Evolutionary conservation across 208 protist species (phyloP).

Genomic region (Polymyxa betae): DNA sequence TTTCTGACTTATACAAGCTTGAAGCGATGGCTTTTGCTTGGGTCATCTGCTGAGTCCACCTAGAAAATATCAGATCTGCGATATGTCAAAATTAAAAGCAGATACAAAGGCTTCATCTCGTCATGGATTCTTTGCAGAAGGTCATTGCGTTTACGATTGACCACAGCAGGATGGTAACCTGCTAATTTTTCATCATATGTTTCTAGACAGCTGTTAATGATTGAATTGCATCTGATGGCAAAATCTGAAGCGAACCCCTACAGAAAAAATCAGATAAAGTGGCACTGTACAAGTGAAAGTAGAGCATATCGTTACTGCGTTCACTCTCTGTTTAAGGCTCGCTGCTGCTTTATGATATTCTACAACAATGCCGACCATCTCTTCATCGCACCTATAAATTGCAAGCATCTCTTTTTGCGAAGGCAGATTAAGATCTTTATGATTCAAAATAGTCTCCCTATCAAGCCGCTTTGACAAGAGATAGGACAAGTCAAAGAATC

Average conservation of each 20-base stretch:
- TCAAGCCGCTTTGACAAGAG: not conserved
- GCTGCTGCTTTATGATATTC: not conserved
- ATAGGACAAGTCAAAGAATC: not conserved
- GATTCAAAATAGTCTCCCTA: slow-evolving; percentile 35
- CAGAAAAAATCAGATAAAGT: not conserved
- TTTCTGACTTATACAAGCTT: not conserved
- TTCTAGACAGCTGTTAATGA: not conserved
- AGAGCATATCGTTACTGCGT: not conserved
- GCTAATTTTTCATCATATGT: not conserved
- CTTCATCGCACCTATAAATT: slow-evolving; percentile 56
- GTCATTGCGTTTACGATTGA: not conserved
- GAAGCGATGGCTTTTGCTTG: not conserved
- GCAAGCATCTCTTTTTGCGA: slow-evolving; percentile 58
- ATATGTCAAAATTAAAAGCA: not conserved
- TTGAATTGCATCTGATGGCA: not conserved
- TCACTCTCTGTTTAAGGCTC: not conserved
- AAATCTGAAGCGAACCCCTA: not conserved
- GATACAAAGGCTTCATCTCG: slow-evolving; percentile 10
- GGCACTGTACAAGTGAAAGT: too few species aligned
- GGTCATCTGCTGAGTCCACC: not conserved
- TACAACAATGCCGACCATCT: not conserved
- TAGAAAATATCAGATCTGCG: not conserved
- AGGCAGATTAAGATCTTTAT: slow-evolving; percentile 61
- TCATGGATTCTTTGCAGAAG: not conserved
- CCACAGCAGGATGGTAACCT: not conserved